Percentiles rank a stretch among this genome's conserved stretches.
phyloP scores from a whole-genome alignment of 345 rosid species.

The Ceriops zippeliana region DNA sequence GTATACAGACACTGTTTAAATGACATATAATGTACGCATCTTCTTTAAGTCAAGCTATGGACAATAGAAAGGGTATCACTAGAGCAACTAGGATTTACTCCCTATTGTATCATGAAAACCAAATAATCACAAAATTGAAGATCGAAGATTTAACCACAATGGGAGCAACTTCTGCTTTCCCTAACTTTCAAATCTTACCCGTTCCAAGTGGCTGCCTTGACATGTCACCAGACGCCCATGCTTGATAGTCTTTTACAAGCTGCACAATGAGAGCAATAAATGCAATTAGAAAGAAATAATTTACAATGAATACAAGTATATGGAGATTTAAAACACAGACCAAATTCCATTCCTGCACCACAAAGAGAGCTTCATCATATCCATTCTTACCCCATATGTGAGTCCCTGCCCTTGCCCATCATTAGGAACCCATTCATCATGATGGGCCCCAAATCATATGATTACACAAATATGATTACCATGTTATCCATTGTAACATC shows the following conservation, averaged over 20 bases:
- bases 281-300: background rate
- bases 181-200: conserved; percentile 56
- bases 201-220: conserved; percentile 95
- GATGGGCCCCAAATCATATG: no score
- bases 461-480: no score
- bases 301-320: background rate
- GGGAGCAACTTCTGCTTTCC: background rate
- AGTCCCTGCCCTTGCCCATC: no score
- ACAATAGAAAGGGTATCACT: background rate
- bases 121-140: background rate
- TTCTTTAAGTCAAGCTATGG: background rate
- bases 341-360: no score
- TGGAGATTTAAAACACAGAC: background rate
- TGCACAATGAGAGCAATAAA: conserved; percentile 19
- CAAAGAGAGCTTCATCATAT: no score
- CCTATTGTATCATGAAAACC: background rate
- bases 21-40: background rate
- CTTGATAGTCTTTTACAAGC: conserved; percentile 86
- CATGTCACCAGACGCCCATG: conserved; percentile 84
- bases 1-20: background rate
- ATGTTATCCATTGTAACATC: no score
- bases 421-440: no score
- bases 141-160: background rate
- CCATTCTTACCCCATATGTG: no score
- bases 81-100: background rate